Evolutionary conservation across 345 rosid species (phyloP), one percentile per base, ranked within the genome.

Genomic region (Arabis alpina): DNA sequence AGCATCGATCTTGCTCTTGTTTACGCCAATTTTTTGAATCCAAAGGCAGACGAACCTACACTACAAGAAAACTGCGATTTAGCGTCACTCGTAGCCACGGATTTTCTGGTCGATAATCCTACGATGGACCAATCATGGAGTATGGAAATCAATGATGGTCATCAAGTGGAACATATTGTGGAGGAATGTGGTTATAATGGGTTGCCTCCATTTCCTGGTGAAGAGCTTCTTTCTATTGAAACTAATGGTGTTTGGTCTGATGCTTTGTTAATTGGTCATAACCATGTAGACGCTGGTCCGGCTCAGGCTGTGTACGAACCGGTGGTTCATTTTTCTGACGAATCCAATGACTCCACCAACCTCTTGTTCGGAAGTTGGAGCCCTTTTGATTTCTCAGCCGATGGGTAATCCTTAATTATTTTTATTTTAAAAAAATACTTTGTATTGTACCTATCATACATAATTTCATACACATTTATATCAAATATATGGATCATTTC

Each of bases 141-240:
- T 56, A 49, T 64, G 71, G 50, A 76, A 24, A 70, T 49, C 42
- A 65, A 37, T 55, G 27, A 70, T n/a, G n/a, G n/a, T 47, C 66
- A 68, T 44, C 78, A 61, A 3, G 72, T 66, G 48, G 77, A 66
- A 59, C 68, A 63, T 25, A 50, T 27, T 70, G 79, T 76, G 10
- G 61, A 76, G 34, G 79, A 64, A 70, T 70, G 75, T 70, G 55
- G 66, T 57, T 64, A 63, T 32, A 75, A 68, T 76, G 71, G 71
- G 2, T 64, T 76, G 71, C 79, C 79, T 76, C 79, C 79, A 0
- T 76, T 76, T 50, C 79, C 79, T 51, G 79, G 79, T 64, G 79
- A 76, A 70, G 79, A 76, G 61, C 75, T 76, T 49, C 54, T 76
- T 10, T 50, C 79, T 64, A 19, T 55, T 23, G 75, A 69, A 34